Percentiles rank a stretch among this genome's conserved stretches.
phyloP scores from a whole-genome alignment of 805 yeast genomes.

The Saccharomycopsis sp. region DNA sequence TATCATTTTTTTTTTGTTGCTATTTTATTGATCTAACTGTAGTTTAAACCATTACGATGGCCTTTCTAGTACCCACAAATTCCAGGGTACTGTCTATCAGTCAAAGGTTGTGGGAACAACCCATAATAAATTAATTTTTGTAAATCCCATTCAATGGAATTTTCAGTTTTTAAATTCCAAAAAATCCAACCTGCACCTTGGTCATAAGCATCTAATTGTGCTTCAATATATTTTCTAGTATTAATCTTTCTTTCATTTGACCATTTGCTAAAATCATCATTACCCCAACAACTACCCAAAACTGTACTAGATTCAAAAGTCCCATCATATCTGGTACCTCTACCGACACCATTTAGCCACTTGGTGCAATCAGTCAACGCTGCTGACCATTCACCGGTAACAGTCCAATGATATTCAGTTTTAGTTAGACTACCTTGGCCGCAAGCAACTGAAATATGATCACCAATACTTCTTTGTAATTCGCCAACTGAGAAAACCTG shows the following conservation, averaged over 20 bases:
- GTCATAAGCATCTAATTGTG: conserved; percentile 49
- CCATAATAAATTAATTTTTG: conserved; percentile 39
- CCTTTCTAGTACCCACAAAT: conserved; percentile 18
- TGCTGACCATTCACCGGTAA: conserved; percentile 67
- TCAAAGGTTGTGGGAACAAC: conserved; percentile 58
- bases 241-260: conserved; percentile 33
- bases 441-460: conserved; percentile 53
- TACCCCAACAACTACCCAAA: conserved; percentile 32
- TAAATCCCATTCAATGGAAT: conserved; percentile 63
- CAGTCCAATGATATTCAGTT: conserved; percentile 44
- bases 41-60: too few relatives aligned
- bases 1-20: too few relatives aligned
- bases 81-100: conserved; percentile 40
- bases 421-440: conserved; percentile 39
- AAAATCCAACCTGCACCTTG: conserved; percentile 54
- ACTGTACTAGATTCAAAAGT: conserved; percentile 26
- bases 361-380: conserved; percentile 65
- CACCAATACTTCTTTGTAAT: conserved; percentile 49
- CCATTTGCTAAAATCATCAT: conserved; percentile 37
- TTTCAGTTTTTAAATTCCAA: conserved; percentile 67
- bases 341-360: conserved; percentile 64
- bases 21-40: too few relatives aligned
- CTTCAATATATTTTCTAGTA: conserved; percentile 51
- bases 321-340: conserved; percentile 58
- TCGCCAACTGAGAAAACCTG: conserved; percentile 72